Evolutionary conservation across 805 yeast genomes (phyloP).

Genomic region (Lipomyces sp.): DNA sequence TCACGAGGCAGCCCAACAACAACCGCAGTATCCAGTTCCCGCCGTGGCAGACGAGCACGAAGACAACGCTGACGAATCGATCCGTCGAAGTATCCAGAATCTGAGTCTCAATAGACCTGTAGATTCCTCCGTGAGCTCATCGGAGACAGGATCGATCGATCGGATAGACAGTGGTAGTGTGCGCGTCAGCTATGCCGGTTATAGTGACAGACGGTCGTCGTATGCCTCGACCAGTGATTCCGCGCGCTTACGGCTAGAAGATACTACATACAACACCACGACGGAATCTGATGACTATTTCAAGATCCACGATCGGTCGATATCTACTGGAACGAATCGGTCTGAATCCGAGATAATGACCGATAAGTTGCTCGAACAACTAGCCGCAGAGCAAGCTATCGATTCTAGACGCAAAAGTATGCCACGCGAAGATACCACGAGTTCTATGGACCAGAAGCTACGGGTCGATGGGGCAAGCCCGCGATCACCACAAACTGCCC

Average conservation of each 20-base stretch:
- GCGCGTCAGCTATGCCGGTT: background rate
- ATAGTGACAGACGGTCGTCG: slow-evolving; percentile 10
- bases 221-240: slow-evolving; percentile 10
- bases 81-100: slow-evolving; percentile 18
- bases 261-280: slow-evolving; percentile 2
- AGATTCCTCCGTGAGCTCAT: slow-evolving; percentile 28
- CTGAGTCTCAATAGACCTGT: slow-evolving; percentile 25
- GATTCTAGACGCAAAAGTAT: slow-evolving; percentile 10
- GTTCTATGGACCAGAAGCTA: background rate
- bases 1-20: slow-evolving; percentile 11
- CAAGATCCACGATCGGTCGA: slow-evolving; percentile 19
- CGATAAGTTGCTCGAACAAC: slow-evolving; percentile 18
- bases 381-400: slow-evolving; percentile 13
- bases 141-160: slow-evolving; percentile 21
- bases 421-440: background rate
- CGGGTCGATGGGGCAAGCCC: background rate
- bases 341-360: slow-evolving; percentile 31
- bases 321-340: slow-evolving; percentile 13
- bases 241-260: background rate
- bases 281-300: background rate
- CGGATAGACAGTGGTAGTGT: slow-evolving; percentile 7
- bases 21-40: slow-evolving; percentile 8
- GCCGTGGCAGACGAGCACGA: background rate
- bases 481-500: background rate
- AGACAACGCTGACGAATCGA: slow-evolving; percentile 8